Base-by-base conservation (phyloP, 441 rosid genomes). In the Metrosideros polymorpha region DNA sequence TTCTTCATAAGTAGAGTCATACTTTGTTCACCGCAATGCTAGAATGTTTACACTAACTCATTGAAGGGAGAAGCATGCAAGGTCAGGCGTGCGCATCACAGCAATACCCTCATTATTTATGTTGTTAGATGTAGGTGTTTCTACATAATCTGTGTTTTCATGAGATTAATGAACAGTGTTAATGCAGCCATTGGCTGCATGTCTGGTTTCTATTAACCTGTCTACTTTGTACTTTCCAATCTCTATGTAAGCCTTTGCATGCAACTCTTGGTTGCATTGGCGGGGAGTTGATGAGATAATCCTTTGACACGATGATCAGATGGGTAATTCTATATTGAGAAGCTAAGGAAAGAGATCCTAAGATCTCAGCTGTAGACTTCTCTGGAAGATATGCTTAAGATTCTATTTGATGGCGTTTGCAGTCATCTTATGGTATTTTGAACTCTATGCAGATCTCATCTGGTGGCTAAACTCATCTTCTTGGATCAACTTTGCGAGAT, bases 401-500 rank as follows among this genome's bases (percentile, higher is more conserved):
- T 76, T 63, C 49, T 39, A 53, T 32, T 9, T 50, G 47, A 53
- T 51, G 49, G 56, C 7, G 63, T 51, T 61, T 25, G 49, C 30
- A 27, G 57, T 39, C 35, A 86, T 59, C 85, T 75, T 83, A 79
- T 30, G 52, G 47, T 29, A 25, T 82, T 35, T 83, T 54, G 50
- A 13, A 7, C 71, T 89, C 22, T 89, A 27, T 82, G 86, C 95
- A 96, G 99, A 88, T 93, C 98, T 92, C 98, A 95, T 91, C 97
- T 96, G 18, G 97, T 96, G 52, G 97, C 99, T 25, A 97, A 97
- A 94, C 95, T 98, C 77, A 95, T 97, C 82, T 98, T 98, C 96
- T 91, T 98, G 56, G 99, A 98, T 90, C 99, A 96, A 92, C 94
- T 98, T 50, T 98, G 96, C 82, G 99, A 97, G 93, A 93, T 93